A percentile compares a stretch with the other conserved stretches of the same genome.
phyloP scores from a whole-genome alignment of 371 early-diverging fungal species.

The Mucor racemosus region DNA sequence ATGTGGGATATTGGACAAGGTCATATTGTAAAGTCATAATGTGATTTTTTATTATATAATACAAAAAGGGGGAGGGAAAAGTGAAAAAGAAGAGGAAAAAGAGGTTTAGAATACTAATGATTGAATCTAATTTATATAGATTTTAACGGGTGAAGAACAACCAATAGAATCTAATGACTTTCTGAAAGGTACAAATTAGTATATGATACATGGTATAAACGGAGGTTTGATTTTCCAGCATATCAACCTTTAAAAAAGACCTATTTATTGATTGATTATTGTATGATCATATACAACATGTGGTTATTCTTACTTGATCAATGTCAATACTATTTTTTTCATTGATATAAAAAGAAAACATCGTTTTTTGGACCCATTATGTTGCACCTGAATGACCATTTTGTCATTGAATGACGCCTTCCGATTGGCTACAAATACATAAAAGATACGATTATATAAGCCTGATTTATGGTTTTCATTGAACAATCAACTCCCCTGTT shows the following conservation, averaged over 20 bases:
- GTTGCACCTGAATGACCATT: not conserved
- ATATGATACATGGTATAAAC: too few relatives aligned
- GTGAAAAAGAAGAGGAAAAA: constrained; percentile 7
- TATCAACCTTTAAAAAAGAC: not conserved
- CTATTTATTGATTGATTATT: not conserved
- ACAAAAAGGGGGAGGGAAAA: not conserved
- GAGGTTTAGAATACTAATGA: not conserved
- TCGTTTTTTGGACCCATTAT: not conserved
- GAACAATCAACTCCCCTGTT: not conserved
- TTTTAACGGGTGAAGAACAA: not conserved
- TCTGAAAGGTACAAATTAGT: too few relatives aligned
- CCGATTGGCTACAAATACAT: not conserved
- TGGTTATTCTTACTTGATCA: not conserved
- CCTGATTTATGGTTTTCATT: too few relatives aligned
- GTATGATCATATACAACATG: too few relatives aligned
- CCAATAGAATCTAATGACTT: not conserved
- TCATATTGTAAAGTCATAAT: constrained; percentile 32
- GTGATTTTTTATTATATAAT: not conserved
- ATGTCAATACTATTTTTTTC: not conserved
- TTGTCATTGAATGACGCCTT: not conserved
- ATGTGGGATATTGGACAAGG: constrained; percentile 44
- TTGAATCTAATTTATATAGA: not conserved
- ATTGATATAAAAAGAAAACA: not conserved
- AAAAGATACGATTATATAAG: not conserved
- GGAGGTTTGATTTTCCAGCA: not conserved